phyloP scores from a whole-genome alignment of 2,329 filamentous ascomycete genomes.

The Neoarthrinium moseri region DNA sequence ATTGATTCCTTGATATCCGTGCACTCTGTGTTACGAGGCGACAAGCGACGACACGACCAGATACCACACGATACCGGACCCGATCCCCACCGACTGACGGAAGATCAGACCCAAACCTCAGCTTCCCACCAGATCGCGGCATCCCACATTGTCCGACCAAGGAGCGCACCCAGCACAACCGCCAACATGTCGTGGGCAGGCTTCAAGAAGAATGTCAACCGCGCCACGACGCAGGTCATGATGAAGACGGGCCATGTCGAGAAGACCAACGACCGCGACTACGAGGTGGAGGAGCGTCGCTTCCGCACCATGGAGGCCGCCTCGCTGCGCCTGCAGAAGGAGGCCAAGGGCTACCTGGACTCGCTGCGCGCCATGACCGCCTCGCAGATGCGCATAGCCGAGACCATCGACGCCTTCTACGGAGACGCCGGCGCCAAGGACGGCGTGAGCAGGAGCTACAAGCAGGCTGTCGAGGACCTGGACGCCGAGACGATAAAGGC shows the following conservation, averaged over 20 bases:
- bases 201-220: constrained; percentile 96
- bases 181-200: constrained; percentile 71
- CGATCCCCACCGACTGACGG: no score
- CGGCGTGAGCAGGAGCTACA: constrained; percentile 94
- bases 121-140: background rate
- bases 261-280: constrained; percentile 97
- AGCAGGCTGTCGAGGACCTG: constrained; percentile 95
- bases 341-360: constrained; percentile 97
- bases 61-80: no score
- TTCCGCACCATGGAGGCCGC: constrained; percentile 98
- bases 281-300: constrained; percentile 94
- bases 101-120: no score
- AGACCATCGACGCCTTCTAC: constrained; percentile 99
- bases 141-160: constrained; percentile 2
- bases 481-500: constrained; percentile 99
- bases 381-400: constrained; percentile 98
- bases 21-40: background rate
- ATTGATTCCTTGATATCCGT: no score
- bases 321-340: constrained; percentile 88
- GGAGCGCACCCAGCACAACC: constrained; percentile 14
- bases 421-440: constrained; percentile 93
- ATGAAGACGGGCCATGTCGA: constrained; percentile 99
- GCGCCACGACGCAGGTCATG: constrained; percentile 99
- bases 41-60: no score
- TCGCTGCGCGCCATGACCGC: constrained; percentile 98